Conservation (phyloP, 345 rosid genomes). For the Citrus sp. region DNA sequence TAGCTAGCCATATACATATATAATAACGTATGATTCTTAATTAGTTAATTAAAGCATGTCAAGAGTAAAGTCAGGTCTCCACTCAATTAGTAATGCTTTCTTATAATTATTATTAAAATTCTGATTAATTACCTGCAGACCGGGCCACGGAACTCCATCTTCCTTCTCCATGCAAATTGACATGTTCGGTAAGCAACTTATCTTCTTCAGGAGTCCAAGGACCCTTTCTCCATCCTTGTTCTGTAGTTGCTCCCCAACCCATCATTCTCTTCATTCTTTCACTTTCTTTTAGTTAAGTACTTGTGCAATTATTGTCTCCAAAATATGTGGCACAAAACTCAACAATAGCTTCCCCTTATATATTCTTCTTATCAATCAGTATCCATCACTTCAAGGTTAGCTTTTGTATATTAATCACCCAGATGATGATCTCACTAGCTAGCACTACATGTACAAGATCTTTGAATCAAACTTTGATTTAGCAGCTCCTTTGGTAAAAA, state of each 20-base stretch:
- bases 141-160: slow-evolving; percentile 77
- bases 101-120: not conserved
- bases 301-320: slow-evolving; percentile 21
- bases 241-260: slow-evolving; percentile 44
- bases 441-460: slow-evolving; percentile 15
- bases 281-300: not conserved
- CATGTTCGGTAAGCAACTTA: slow-evolving; percentile 52
- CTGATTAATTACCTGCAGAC: slow-evolving; percentile 43
- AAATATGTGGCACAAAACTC: slow-evolving; percentile 28
- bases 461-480: slow-evolving; percentile 18
- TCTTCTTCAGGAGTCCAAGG: slow-evolving; percentile 93
- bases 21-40: no score
- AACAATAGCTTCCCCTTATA: slow-evolving; percentile 7
- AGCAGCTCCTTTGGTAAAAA: slow-evolving; percentile 10
- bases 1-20: no score
- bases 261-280: slow-evolving; percentile 28
- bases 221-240: slow-evolving; percentile 70
- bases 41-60: no score
- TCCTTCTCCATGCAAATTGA: slow-evolving; percentile 68
- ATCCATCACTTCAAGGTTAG: slow-evolving; percentile 12
- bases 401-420: not conserved
- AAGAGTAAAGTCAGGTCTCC: not conserved
- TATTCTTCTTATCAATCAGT: slow-evolving; percentile 11
- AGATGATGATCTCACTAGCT: slow-evolving; percentile 32
- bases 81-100: not conserved